Base-by-base conservation (phyloP, 164 flowering plant genomes). In the Nymphaea colorata region DNA sequence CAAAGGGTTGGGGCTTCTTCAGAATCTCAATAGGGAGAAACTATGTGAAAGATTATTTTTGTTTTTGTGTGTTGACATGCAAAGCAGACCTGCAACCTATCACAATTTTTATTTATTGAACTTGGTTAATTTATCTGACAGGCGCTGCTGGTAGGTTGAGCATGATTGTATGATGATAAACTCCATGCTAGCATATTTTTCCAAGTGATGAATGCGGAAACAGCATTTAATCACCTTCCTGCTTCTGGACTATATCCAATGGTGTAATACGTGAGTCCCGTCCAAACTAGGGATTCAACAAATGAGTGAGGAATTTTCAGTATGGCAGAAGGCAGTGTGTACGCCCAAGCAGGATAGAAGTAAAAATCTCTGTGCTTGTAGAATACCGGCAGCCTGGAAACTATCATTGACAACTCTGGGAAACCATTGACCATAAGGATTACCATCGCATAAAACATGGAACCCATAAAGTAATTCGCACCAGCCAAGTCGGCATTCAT, bases 321-420 rank as follows among this genome's bases (percentile, higher is more conserved):
- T 36, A 68, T n/a, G 43, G 64, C 59, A 42, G 51, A 42, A 42
- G 70, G 70, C 15, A 60, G 70, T 43, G 70, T 36, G 53, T 51
- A 68, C n/a, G 70, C 70, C 70, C 70, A 60, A 5, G 70, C 70
- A 4, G 70, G 70, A 61, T 59, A 68, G 45, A 68, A 68, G 53
- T 68, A 68, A 10, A 60, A 68, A 68, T 68, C 70, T 60, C 70
- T 68, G 16, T 68, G 70, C 60, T 68, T 68, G 51, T 59, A 68
- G 17, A 68, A 68, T 44, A 68, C 55, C 14, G 64, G 44, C 2
- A 68, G 70, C 64, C 70, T 59, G 42, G 70, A 68, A 61, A 68
- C 17, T 25, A 62, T 68, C 70, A 68, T 42, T 43, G 44, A 12
- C 70, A 68, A n/a, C 64, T 68, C 70, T n/a, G 70, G 70, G 44